Percentiles rank a stretch among this genome's conserved stretches.
Conservation (phyloP, 2,329 filamentous ascomycete species). For the Lasiodiplodia sp. region DNA sequence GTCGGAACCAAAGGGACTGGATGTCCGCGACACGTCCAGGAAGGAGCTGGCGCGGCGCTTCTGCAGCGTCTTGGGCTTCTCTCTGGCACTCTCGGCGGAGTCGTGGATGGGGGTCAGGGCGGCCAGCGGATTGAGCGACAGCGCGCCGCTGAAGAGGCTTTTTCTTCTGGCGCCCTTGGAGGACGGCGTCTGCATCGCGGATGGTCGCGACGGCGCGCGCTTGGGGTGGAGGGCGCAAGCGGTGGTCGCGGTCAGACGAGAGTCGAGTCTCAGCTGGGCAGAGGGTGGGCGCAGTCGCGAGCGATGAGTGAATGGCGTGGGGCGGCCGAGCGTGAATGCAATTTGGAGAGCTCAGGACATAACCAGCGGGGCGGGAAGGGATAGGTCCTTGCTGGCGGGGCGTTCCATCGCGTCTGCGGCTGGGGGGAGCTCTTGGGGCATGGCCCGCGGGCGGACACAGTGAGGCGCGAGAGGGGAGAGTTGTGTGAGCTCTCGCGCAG, state of each 20-base stretch:
- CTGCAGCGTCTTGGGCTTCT: conserved; percentile 36
- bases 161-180: conserved; percentile 39
- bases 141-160: conserved; percentile 43
- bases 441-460: conserved; percentile 25
- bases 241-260: neutral
- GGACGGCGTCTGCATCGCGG: conserved; percentile 28
- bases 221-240: neutral
- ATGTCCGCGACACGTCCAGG: conserved; percentile 35
- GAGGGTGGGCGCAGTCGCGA: neutral
- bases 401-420: conserved; percentile 11
- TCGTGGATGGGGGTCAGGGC: conserved; percentile 40
- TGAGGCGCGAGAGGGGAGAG: conserved; percentile 13
- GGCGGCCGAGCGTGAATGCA: conserved; percentile 6
- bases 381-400: neutral
- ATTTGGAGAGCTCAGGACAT: conserved; percentile 22
- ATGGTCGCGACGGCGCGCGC: neutral
- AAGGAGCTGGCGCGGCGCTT: conserved; percentile 41
- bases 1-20: conserved; percentile 53
- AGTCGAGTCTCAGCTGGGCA: neutral
- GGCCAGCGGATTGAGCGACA: conserved; percentile 41
- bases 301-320: conserved; percentile 6
- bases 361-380: conserved; percentile 25
- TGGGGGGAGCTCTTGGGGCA: conserved; percentile 1
- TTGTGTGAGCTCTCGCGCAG: conserved; percentile 13
- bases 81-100: conserved; percentile 35